Conservation (phyloP, 768 basidiomycete species). For the Collybia nuda region DNA sequence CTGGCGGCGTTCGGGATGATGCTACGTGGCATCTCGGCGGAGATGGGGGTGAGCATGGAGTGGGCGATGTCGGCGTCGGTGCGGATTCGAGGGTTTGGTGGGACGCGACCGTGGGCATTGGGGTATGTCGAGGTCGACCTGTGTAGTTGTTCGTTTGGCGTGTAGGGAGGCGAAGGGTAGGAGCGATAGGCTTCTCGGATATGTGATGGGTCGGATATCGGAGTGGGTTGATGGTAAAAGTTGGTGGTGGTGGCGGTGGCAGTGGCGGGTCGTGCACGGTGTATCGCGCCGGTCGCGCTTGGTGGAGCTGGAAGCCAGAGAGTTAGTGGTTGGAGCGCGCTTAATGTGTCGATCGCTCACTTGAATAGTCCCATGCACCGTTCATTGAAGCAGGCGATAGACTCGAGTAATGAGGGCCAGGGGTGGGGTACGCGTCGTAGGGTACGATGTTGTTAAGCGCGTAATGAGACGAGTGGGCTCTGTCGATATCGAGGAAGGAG, state of each 20-base stretch:
- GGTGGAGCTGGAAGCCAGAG: no score
- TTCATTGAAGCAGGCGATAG: not conserved
- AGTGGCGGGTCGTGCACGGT: no score
- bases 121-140: conserved; percentile 7
- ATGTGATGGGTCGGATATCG: conserved; percentile 2
- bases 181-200: not conserved
- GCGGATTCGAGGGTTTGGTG: conserved; percentile 1
- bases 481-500: conserved; percentile 11
- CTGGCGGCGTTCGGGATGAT: not conserved
- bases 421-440: conserved; percentile 13
- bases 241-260: no score
- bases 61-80: conserved; percentile 11
- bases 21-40: conserved; percentile 8
- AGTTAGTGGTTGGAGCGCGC: no score
- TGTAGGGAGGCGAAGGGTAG: conserved; percentile 6
- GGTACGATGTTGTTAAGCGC: conserved; percentile 4
- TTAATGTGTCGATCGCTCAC: not conserved
- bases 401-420: conserved; percentile 7
- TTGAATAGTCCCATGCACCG: not conserved
- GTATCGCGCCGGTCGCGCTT: not conserved
- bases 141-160: conserved; percentile 1
- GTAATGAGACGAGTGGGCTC: conserved; percentile 10
- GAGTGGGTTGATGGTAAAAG: not conserved
- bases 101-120: conserved; percentile 7
- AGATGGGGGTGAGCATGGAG: conserved; percentile 9